A percentile compares a stretch with the other conserved stretches of the same genome.
Evolutionary conservation across 176 grass and related monocot genomes (phyloP).

Genomic region (Cymbopogon citratus): DNA sequence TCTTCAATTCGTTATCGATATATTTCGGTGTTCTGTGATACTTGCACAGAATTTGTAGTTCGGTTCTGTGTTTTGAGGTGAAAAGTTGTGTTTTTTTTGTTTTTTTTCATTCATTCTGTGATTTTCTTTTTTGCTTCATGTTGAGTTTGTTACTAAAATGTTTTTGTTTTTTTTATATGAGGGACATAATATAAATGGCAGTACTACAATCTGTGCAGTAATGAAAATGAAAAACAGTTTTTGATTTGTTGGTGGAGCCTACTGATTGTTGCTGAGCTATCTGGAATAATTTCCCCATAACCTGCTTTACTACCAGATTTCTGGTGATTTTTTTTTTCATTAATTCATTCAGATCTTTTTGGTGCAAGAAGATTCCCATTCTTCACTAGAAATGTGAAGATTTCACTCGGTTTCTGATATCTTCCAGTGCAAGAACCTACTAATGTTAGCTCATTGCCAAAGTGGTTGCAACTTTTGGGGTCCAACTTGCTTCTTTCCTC

Average conservation of each 20-base stretch:
- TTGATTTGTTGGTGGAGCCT: background rate
- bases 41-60: background rate
- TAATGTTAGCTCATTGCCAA: conserved; percentile 13
- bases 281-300: background rate
- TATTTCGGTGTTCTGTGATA: background rate
- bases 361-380: background rate
- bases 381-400: background rate
- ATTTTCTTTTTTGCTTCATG: background rate
- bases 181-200: background rate
- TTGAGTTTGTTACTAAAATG: background rate
- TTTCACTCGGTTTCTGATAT: conserved; percentile 5
- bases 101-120: background rate
- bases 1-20: background rate
- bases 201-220: background rate
- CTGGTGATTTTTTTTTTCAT: background rate
- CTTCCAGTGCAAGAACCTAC: background rate
- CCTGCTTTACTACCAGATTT: background rate
- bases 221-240: background rate
- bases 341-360: conserved; percentile 10
- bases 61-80: background rate
- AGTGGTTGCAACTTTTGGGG: conserved; percentile 31
- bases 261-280: background rate
- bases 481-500: conserved; percentile 11
- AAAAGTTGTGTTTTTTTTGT: background rate
- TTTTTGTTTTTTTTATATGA: background rate